A percentile compares a stretch with the other conserved stretches of the same genome.
These are phyloP conservation scores for Phylloboletellus chloephorus DNA, from an alignment of 1,284 basidiomycete species.

Conservation along the genomic window DNA sequence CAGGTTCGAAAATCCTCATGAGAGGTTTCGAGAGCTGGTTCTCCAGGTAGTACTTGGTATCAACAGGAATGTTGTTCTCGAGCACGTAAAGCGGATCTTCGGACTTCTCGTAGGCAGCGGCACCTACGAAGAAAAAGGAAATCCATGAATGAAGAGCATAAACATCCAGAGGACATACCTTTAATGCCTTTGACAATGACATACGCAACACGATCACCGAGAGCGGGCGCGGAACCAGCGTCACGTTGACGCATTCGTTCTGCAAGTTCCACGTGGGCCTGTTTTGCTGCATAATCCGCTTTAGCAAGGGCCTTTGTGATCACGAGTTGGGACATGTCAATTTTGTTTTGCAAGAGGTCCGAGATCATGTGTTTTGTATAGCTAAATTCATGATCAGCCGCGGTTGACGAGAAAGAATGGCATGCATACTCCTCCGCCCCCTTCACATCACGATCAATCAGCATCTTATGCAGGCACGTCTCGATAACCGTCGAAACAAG, in stretches of 20 bases:
- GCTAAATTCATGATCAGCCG: conserved; percentile 38
- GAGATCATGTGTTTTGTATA: conserved; percentile 91
- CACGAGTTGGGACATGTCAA: conserved; percentile 97
- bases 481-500: conserved; percentile 94
- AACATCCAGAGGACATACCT: conserved; percentile 41
- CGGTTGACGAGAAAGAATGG: conserved; percentile 1
- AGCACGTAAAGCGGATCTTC: conserved; percentile 95
- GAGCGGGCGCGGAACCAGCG: conserved; percentile 87
- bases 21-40: conserved; percentile 95
- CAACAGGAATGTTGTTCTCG: conserved; percentile 94
- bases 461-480: conserved; percentile 93
- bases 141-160: background rate
- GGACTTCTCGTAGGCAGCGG: conserved; percentile 96
- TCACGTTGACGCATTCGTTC: conserved; percentile 93
- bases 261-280: conserved; percentile 92
- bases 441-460: conserved; percentile 89
- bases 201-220: conserved; percentile 96
- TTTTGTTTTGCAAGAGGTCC: conserved; percentile 89
- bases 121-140: conserved; percentile 47
- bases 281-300: conserved; percentile 83
- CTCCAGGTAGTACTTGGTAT: conserved; percentile 95
- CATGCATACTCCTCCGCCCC: conserved; percentile 79
- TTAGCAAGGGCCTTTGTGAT: conserved; percentile 96
- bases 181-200: conserved; percentile 95
- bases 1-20: conserved; percentile 96